Evolutionary conservation across 768 basidiomycete species (phyloP), one percentile per base, ranked within the genome.

Genomic region (Kwoniella pini): DNA sequence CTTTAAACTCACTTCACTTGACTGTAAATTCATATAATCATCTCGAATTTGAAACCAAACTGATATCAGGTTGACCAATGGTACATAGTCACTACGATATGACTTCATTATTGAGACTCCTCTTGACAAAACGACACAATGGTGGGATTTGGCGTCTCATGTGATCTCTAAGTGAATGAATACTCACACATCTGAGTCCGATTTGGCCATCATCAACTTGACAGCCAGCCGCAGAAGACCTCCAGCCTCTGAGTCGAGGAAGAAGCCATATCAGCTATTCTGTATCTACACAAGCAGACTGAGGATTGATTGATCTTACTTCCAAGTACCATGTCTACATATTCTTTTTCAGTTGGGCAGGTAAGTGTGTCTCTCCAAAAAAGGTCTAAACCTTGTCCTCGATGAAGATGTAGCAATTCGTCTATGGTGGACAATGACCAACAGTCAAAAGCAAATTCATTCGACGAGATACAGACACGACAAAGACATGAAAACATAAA

Each of bases 41-140:
- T 98, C 95, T n/a, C 93, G 81, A 67, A 98, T 94, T 76, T 98
- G 95, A 77, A 92, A 96, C 70, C 86, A 89, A n/a, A 96, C 85
- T 2, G 94, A 91, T 62, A 97, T 88, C 10, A 96, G 84, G 76
- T 96, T 96, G 63, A 95, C 90, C 1, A 98, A 83, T 0, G 93
- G 91, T 1, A 95, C 86, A 65, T 91, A 96, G 77, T 97, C 86
- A 10, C 91, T 96, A 15, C 33, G 15, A 36, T 7, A 15, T n/a
- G n/a, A n/a, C n/a, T n/a, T n/a, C n/a, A n/a, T n/a, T n/a, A n/a
- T n/a, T n/a, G n/a, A n/a, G n/a, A n/a, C n/a, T n/a, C n/a, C n/a
- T n/a, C n/a, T n/a, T n/a, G n/a, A n/a, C n/a, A n/a, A 60, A 45
- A 24, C 13, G 7, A 0, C 12, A n/a, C n/a, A n/a, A n/a, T n/a